These are phyloP conservation scores for Gremmenia infestans DNA, from an alignment of 2,329 filamentous ascomycete genomes.

Conservation along the genomic window DNA sequence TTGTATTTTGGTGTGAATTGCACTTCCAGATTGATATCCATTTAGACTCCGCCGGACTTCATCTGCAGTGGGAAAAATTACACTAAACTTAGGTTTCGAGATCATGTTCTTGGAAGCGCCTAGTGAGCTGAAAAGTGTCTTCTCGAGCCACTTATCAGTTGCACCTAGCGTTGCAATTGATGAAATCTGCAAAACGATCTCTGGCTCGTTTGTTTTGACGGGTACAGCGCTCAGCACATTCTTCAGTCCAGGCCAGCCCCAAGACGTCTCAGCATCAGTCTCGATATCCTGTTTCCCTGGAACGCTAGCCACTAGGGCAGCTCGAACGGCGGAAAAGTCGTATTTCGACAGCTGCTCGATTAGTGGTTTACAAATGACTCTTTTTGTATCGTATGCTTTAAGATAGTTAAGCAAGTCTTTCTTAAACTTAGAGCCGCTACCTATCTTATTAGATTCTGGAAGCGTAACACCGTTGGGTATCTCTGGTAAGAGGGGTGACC, in stretches of 20 bases:
- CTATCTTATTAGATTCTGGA: conserved; percentile 31
- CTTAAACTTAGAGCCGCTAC: conserved; percentile 69
- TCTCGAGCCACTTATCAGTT: conserved; percentile 66
- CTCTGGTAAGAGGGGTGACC: conserved; percentile 61
- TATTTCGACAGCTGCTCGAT: conserved; percentile 52
- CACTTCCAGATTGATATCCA: conserved; percentile 71
- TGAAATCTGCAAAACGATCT: conserved; percentile 64
- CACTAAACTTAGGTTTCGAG: conserved; percentile 50
- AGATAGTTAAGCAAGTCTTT: conserved; percentile 70
- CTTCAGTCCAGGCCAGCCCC: conserved; percentile 70
- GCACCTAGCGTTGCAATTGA: conserved; percentile 76
- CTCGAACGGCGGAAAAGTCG: conserved; percentile 66
- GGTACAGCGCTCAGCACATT: conserved; percentile 53
- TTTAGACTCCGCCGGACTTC: conserved; percentile 74
- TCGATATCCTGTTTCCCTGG: conserved; percentile 59
- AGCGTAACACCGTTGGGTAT: neutral
- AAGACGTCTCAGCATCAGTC: conserved; percentile 50
- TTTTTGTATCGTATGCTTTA: conserved; percentile 57
- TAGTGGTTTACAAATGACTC: conserved; percentile 49
- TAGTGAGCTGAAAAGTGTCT: conserved; percentile 54
- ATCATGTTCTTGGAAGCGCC: conserved; percentile 27
- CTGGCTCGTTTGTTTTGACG: conserved; percentile 34
- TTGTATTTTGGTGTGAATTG: conserved; percentile 77
- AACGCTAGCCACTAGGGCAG: conserved; percentile 71
- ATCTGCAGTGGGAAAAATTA: conserved; percentile 76